Conservation (phyloP, 306 rosid species). For the Canavalia gladiata region DNA sequence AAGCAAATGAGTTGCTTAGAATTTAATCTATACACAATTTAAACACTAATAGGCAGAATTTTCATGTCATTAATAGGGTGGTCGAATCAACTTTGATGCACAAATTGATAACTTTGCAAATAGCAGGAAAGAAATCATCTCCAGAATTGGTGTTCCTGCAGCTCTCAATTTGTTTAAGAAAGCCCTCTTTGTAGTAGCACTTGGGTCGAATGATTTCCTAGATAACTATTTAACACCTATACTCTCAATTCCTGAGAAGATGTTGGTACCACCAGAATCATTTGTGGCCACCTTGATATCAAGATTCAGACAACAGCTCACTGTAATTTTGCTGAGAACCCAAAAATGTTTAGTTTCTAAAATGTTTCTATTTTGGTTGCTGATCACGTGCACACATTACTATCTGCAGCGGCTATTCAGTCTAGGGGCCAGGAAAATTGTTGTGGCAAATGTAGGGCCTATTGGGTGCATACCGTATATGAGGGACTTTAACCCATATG, state of each 20-base stretch:
- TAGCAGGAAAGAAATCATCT: slow-evolving; percentile 70
- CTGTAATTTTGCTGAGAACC: slow-evolving; percentile 48
- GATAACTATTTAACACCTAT: slow-evolving; percentile 69
- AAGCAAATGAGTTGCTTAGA: not conserved
- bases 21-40: too few species aligned
- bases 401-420: slow-evolving; percentile 64
- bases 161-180: slow-evolving; percentile 50
- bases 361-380: not conserved
- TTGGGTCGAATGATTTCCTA: slow-evolving; percentile 80
- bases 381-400: not conserved
- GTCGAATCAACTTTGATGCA: slow-evolving; percentile 72
- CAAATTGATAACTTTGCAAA: slow-evolving; percentile 74
- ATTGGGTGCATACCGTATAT: slow-evolving; percentile 77
- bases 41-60: not conserved
- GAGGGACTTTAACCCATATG: slow-evolving; percentile 62
- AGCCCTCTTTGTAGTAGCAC: slow-evolving; percentile 61
- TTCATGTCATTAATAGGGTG: slow-evolving; percentile 56
- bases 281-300: slow-evolving; percentile 67
- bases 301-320: slow-evolving; percentile 64
- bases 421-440: slow-evolving; percentile 72
- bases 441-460: slow-evolving; percentile 79
- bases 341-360: not conserved
- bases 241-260: slow-evolving; percentile 55
- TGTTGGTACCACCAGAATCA: slow-evolving; percentile 57
- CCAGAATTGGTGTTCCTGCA: slow-evolving; percentile 55